Evolutionary conservation across 345 rosid species (phyloP), one percentile per base, ranked within the genome.

Genomic region (Mercurialis annua): DNA sequence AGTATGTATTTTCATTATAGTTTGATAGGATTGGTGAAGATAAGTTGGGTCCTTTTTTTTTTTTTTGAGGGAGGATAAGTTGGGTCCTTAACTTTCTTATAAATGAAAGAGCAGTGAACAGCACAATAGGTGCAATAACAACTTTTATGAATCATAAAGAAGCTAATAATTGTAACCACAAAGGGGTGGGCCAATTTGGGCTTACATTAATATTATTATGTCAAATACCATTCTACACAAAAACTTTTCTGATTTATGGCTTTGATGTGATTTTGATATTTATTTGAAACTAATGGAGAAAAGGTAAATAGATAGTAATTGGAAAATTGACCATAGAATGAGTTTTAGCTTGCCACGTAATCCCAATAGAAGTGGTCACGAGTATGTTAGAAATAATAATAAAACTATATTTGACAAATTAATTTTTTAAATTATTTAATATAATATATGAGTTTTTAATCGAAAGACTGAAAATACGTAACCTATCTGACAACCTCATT

Each of bases 231-330:
- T 53, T 54, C 38, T 56, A 5, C 57, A 53, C 8, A 58, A 66
- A 30, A 56, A 27, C 58, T 43, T 42, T 68, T 33, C 11, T 29
- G 15, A 59, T 72, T 69, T 62, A 56, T 48, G 8, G 62, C 5
- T 21, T 31, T 62, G 63, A 60, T 61, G 71, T 60, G 77, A 69
- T 65, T 30, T 33, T 17, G 68, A 70, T 62, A 40, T 36, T 21
- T 54, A 20, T 53, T 53, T 27, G 31, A 23, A 55, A 27, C 29
- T 0, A 55, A 55, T 15, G 20, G 36, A 40, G 44, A 40, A 40
- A 40, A 40, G 10, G 44, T 4, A 14, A 40, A 8, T 36, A 36
- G 2, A 10, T 17, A 55, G 16, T 43, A 31, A 47, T 63, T 57
- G 75, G 64, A 47, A 70, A 54, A 62, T 34, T 71, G 74, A 24